Conservation (phyloP, 1,284 basidiomycete genomes). For the Waitea zeae region DNA sequence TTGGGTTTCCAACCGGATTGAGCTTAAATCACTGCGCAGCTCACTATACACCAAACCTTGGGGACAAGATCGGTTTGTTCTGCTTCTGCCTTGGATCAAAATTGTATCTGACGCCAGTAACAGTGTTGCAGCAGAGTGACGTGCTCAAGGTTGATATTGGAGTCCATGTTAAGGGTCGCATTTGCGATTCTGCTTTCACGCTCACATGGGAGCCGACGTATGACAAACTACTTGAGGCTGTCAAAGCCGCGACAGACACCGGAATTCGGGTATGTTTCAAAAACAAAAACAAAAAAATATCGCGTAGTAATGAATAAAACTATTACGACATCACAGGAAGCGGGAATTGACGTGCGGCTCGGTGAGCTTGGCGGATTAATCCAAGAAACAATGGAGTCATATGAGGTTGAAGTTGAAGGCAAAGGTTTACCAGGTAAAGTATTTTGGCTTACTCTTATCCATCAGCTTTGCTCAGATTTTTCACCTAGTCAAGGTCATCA, state of each 20-base stretch:
- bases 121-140: slow-evolving; percentile 72
- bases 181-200: slow-evolving; percentile 93
- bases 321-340: slow-evolving; percentile 40
- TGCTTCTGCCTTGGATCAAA: slow-evolving; percentile 5
- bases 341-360: slow-evolving; percentile 90
- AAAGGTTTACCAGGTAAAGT: slow-evolving; percentile 68
- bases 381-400: slow-evolving; percentile 98
- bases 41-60: slow-evolving; percentile 94
- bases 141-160: slow-evolving; percentile 97
- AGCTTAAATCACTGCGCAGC: slow-evolving; percentile 92
- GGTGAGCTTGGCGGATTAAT: slow-evolving; percentile 88
- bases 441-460: slow-evolving; percentile 1
- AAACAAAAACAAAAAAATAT: no score
- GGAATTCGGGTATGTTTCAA: slow-evolving; percentile 71
- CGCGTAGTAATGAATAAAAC: no score
- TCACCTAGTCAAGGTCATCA: slow-evolving; percentile 72
- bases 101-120: slow-evolving; percentile 4
- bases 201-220: slow-evolving; percentile 82
- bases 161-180: slow-evolving; percentile 90
- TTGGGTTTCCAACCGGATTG: slow-evolving; percentile 96
- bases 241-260: slow-evolving; percentile 86
- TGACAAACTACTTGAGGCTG: slow-evolving; percentile 79
- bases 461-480: slow-evolving; percentile 5
- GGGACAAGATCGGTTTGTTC: slow-evolving; percentile 67
- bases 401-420: slow-evolving; percentile 86